These are phyloP conservation scores for Biancaea sappan DNA, from an alignment of 306 rosid genomes.

Conservation along the genomic window DNA sequence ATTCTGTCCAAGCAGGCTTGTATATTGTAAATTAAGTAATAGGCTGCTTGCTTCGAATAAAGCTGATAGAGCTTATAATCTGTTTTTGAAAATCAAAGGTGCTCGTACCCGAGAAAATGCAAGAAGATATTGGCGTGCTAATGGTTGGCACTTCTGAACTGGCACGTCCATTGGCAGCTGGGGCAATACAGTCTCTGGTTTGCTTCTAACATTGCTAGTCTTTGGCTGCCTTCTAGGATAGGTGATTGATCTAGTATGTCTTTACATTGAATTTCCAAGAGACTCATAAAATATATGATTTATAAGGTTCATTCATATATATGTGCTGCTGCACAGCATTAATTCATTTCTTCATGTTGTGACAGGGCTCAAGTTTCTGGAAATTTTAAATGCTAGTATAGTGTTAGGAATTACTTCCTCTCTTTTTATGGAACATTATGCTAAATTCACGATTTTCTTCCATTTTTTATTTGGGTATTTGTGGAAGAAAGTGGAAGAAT, in stretches of 20 bases:
- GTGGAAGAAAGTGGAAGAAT: neutral
- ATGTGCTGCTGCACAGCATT: constrained; percentile 1
- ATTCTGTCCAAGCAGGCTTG: constrained; percentile 78
- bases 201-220: constrained; percentile 21
- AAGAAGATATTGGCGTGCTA: constrained; percentile 71
- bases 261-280: neutral
- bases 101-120: constrained; percentile 68
- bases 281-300: neutral
- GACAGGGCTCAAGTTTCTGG: neutral
- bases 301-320: neutral
- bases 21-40: constrained; percentile 70
- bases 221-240: constrained; percentile 8
- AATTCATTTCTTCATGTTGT: constrained; percentile 6
- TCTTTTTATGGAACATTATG: neutral
- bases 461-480: neutral
- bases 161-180: constrained; percentile 9
- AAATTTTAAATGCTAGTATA: neutral
- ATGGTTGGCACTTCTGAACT: constrained; percentile 87
- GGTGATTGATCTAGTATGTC: constrained; percentile 13
- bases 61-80: constrained; percentile 67
- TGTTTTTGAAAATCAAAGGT: constrained; percentile 67
- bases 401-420: neutral
- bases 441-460: neutral
- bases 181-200: neutral
- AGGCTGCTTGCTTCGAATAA: constrained; percentile 61